A percentile compares a stretch with the other conserved stretches of the same genome.
Evolutionary conservation across 352 stramenopile species (phyloP).

Genomic region (Globisporangium echinulatum): DNA sequence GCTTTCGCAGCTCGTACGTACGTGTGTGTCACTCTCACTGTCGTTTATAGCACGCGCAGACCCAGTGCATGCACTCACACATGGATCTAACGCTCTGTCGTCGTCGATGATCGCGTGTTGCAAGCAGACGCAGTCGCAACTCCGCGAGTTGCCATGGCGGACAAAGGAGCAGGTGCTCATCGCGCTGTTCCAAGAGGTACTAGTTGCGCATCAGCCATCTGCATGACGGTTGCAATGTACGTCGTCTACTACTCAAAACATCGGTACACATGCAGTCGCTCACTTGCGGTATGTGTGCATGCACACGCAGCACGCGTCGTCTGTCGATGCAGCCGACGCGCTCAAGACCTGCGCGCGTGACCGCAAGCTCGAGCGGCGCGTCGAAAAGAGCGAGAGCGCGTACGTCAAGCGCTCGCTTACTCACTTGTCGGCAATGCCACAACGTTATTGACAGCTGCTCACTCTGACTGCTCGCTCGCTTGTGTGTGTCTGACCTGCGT

Average conservation of each 20-base stretch:
- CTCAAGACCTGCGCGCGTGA: conserved; percentile 25
- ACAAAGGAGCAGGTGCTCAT: conserved; percentile 38
- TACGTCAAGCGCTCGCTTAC: conserved; percentile 1
- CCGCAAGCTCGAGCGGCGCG: conserved; percentile 39
- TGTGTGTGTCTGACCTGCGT: too few species aligned
- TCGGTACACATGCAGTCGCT: neutral
- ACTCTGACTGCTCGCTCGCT: too few species aligned
- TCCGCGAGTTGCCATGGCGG: conserved; percentile 42
- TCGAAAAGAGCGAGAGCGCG: conserved; percentile 36
- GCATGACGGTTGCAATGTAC: too few species aligned
- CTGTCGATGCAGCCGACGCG: conserved; percentile 21
- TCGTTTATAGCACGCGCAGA: neutral
- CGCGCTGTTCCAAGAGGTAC: conserved; percentile 44
- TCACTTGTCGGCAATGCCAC: neutral
- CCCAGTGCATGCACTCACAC: too few species aligned
- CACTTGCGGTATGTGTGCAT: neutral
- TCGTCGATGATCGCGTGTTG: neutral
- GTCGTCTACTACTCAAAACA: too few species aligned
- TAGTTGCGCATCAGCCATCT: too few species aligned
- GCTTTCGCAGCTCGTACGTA: conserved; percentile 29
- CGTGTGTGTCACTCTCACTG: neutral
- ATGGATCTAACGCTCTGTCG: neutral
- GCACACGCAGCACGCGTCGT: conserved; percentile 35
- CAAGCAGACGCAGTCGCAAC: conserved; percentile 30
- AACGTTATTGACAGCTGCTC: too few species aligned